A percentile compares a stretch with the other conserved stretches of the same genome.
These are phyloP conservation scores for Thalia dealbata DNA, from an alignment of 176 grass and related monocot genomes.

Conservation along the genomic window DNA sequence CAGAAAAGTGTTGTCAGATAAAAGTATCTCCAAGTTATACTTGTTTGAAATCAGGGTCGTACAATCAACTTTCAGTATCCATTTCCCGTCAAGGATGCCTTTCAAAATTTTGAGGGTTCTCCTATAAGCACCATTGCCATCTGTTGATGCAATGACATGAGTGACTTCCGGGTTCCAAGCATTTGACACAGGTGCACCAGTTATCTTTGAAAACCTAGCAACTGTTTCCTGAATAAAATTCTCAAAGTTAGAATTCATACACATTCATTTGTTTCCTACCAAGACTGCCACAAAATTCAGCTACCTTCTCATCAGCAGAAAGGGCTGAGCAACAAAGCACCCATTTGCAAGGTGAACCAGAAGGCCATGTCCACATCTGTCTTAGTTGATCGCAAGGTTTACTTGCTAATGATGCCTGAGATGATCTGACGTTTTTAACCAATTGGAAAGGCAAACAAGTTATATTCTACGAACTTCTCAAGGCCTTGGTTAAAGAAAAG, in stretches of 20 bases:
- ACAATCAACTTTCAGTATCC: constrained; percentile 75
- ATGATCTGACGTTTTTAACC: constrained; percentile 27
- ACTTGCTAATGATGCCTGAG: constrained; percentile 25
- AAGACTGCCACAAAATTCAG: constrained; percentile 10
- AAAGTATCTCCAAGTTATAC: not conserved
- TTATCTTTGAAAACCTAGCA: constrained; percentile 50
- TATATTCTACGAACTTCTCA: too few species aligned
- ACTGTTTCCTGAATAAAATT: constrained; percentile 33
- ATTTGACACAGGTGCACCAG: constrained; percentile 41
- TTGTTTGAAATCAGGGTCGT: constrained; percentile 17
- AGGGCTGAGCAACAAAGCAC: constrained; percentile 76
- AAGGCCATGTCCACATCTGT: constrained; percentile 53
- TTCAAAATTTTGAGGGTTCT: constrained; percentile 88
- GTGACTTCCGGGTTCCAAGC: constrained; percentile 63
- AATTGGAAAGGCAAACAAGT: not conserved
- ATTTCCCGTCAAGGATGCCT: constrained; percentile 81
- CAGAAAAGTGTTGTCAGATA: constrained; percentile 13
- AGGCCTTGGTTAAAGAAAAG: too few species aligned
- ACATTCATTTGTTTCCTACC: not conserved
- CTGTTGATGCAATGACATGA: constrained; percentile 76
- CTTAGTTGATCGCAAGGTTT: constrained; percentile 22
- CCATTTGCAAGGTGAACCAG: constrained; percentile 68
- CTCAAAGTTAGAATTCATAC: constrained; percentile 26
- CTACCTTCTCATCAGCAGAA: constrained; percentile 69
- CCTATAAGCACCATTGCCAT: constrained; percentile 62